A percentile compares a stretch with the other conserved stretches of the same genome.
Conservation (phyloP, 2,329 filamentous ascomycete genomes). For the Colletotrichum sp. region DNA sequence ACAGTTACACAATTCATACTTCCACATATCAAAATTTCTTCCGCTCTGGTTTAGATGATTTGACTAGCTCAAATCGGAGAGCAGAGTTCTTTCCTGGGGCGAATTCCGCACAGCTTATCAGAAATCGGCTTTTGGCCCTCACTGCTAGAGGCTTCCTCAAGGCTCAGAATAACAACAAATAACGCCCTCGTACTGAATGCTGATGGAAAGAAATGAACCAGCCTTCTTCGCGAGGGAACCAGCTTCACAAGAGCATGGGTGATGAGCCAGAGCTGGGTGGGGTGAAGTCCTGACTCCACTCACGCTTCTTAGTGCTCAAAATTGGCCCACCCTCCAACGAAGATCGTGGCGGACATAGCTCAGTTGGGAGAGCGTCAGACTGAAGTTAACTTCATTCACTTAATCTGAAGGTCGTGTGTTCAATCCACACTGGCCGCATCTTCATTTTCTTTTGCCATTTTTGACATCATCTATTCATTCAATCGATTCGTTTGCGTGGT, state of each 20-base stretch:
- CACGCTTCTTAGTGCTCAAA: neutral
- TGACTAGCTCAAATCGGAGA: neutral
- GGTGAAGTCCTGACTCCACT: neutral
- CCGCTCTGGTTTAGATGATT: neutral
- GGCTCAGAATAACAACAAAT: neutral
- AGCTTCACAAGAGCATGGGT: neutral
- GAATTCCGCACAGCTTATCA: neutral
- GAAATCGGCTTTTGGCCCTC: neutral
- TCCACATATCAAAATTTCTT: neutral
- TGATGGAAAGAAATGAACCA: neutral
- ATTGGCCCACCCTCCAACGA: fast-evolving
- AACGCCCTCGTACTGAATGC: neutral
- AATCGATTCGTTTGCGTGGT: neutral
- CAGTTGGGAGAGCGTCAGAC: slow-evolving; percentile 23
- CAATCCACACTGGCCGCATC: slow-evolving; percentile 14
- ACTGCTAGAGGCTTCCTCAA: neutral
- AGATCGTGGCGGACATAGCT: slow-evolving; percentile 17
- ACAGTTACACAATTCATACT: neutral
- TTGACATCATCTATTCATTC: neutral
- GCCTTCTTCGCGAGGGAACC: neutral
- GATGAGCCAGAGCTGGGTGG: neutral
- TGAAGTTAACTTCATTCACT: slow-evolving; percentile 21
- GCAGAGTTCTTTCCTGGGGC: neutral
- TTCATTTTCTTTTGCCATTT: neutral
- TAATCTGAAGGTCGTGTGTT: slow-evolving; percentile 11